phyloP scores from a whole-genome alignment of 768 basidiomycete species.

The Gyrodon lividus region DNA sequence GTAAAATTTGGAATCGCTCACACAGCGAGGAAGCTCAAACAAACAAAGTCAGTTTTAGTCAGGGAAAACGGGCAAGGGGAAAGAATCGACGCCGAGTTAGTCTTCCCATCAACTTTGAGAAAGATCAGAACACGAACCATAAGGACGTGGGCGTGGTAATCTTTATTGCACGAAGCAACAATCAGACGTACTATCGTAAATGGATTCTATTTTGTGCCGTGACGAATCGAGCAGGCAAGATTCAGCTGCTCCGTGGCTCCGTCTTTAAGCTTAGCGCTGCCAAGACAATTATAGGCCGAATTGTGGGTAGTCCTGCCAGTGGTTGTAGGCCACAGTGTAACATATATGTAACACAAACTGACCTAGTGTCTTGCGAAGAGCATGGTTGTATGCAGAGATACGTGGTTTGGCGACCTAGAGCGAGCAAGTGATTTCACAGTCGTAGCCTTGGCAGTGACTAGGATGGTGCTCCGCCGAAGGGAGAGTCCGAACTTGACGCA shows the following conservation, averaged over 20 bases:
- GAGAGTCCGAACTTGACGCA: too few relatives aligned
- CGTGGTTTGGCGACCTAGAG: too few relatives aligned
- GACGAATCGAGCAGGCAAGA: not conserved
- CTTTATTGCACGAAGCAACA: not conserved
- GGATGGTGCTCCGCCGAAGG: too few relatives aligned
- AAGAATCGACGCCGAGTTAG: constrained; percentile 7
- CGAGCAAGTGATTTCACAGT: too few relatives aligned
- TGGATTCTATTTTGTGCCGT: constrained; percentile 6
- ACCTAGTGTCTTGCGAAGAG: too few relatives aligned
- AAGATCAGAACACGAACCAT: constrained; percentile 18
- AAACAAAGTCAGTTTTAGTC: constrained; percentile 5
- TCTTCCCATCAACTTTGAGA: constrained; percentile 18
- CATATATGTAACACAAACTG: too few relatives aligned
- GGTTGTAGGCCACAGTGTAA: too few relatives aligned
- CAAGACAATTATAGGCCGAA: constrained; percentile 4
- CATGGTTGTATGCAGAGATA: too few relatives aligned
- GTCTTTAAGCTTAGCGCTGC: constrained; percentile 1
- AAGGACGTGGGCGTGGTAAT: constrained; percentile 24
- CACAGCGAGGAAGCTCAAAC: constrained; percentile 14
- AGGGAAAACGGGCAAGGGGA: constrained; percentile 14
- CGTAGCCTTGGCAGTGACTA: too few relatives aligned
- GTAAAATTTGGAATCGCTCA: constrained; percentile 10
- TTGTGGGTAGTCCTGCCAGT: not conserved
- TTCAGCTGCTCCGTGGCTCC: not conserved
- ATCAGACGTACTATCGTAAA: constrained; percentile 8